Conservation (phyloP, 2,329 filamentous ascomycete species). For the Curvularia spicifera region DNA sequence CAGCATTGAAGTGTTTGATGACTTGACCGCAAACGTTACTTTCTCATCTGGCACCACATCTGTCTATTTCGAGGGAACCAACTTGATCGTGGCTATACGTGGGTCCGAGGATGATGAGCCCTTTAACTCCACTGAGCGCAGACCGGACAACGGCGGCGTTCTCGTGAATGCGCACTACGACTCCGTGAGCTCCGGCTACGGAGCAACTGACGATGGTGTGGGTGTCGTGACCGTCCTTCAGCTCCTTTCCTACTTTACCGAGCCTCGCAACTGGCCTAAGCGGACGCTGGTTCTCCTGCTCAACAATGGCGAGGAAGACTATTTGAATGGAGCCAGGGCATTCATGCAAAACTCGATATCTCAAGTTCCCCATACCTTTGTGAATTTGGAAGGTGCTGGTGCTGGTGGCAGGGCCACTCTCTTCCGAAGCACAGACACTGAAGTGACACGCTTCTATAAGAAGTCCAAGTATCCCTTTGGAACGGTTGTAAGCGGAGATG, state of each 20-base stretch:
- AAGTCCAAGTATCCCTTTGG: conserved; percentile 79
- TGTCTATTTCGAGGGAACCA: conserved; percentile 90
- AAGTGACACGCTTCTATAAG: conserved; percentile 81
- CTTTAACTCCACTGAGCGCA: conserved; percentile 67
- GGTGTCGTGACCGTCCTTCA: conserved; percentile 87
- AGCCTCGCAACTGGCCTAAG: conserved; percentile 70
- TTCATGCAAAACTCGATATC: conserved; percentile 85
- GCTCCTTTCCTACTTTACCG: conserved; percentile 83
- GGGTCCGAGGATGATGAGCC: conserved; percentile 74
- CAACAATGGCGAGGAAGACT: conserved; percentile 97
- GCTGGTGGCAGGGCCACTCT: conserved; percentile 86
- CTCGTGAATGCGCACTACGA: conserved; percentile 96
- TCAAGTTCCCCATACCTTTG: conserved; percentile 81
- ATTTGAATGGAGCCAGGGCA: conserved; percentile 81
- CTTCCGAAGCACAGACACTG: conserved; percentile 85
- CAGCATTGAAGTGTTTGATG: conserved; percentile 75
- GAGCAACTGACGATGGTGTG: conserved; percentile 92
- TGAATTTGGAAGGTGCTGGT: conserved; percentile 94
- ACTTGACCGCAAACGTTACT: conserved; percentile 79
- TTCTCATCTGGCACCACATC: conserved; percentile 60
- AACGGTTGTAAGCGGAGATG: conserved; percentile 80
- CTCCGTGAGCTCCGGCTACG: conserved; percentile 88
- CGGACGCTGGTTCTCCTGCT: conserved; percentile 83
- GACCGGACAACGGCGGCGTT: conserved; percentile 71
- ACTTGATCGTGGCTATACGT: conserved; percentile 89